Evolutionary conservation across 2,329 filamentous ascomycete species (phyloP).

Genomic region (Trichoderma sp.): DNA sequence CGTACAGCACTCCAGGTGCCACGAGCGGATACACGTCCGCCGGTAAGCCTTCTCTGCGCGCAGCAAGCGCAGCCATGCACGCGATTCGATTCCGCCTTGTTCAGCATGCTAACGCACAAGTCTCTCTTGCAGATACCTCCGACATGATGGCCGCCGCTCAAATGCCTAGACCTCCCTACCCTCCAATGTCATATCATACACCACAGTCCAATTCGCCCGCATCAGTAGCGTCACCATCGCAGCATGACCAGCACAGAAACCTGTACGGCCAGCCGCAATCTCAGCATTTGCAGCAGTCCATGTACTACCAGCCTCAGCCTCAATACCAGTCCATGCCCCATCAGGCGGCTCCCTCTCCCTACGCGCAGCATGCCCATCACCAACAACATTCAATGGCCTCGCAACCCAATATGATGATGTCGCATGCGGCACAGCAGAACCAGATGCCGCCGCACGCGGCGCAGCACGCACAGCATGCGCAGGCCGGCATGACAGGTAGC

Average conservation of each 20-base stretch:
- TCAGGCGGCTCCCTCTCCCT: constrained; percentile 61
- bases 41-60: constrained; percentile 58
- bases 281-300: constrained; percentile 75
- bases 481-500: constrained; percentile 59
- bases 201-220: constrained; percentile 94
- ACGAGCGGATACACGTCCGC: constrained; percentile 84
- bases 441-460: constrained; percentile 61
- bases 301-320: constrained; percentile 70
- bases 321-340: constrained; percentile 68
- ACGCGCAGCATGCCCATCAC: constrained; percentile 58
- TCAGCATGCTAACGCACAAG: constrained; percentile 26
- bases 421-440: constrained; percentile 58
- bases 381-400: constrained; percentile 61
- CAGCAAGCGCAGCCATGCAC: constrained; percentile 22
- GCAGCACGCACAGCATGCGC: constrained; percentile 56
- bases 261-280: constrained; percentile 80
- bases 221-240: constrained; percentile 85
- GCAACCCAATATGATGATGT: constrained; percentile 68
- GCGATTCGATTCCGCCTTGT: constrained; percentile 10
- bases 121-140: constrained; percentile 52
- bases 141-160: constrained; percentile 68
- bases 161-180: constrained; percentile 78
- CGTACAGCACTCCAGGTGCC: constrained; percentile 80
- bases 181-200: constrained; percentile 87
- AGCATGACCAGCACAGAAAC: constrained; percentile 84